Conservation (phyloP, 306 rosid species). For the Crataegus laevigata region DNA sequence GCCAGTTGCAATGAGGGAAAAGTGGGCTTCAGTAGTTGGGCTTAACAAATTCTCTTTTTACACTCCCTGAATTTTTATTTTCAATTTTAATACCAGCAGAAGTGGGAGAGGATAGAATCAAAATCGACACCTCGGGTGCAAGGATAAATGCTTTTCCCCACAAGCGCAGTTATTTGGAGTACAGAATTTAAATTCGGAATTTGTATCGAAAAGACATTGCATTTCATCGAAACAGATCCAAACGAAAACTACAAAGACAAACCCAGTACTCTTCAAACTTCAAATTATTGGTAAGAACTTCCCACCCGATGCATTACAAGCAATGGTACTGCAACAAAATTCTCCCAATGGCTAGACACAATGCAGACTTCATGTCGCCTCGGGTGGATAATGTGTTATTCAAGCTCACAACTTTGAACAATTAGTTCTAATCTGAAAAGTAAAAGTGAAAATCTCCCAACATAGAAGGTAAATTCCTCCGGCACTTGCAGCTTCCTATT, state of each 20-base stretch:
- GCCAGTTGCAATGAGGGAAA: no score
- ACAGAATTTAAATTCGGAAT: no score
- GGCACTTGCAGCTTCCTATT: slow-evolving; percentile 16
- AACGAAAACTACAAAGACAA: background rate
- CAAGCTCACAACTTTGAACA: background rate
- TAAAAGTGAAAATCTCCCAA: background rate
- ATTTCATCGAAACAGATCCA: no score
- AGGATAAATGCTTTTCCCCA: no score
- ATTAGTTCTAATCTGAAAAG: background rate
- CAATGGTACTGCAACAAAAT: background rate
- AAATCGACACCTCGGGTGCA: no score
- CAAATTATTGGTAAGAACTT: background rate
- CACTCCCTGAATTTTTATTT: no score
- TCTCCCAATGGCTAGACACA: background rate
- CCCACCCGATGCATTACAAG: background rate
- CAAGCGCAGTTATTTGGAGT: no score
- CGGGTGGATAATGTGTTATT: background rate
- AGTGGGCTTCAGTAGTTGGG: no score
- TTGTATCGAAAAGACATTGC: no score
- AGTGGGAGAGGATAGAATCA: no score
- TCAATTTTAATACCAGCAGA: no score
- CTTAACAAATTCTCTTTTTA: no score
- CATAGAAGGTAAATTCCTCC: slow-evolving; percentile 8
- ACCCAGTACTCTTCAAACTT: background rate
- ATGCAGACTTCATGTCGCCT: background rate